phyloP scores from a whole-genome alignment of 2,329 filamentous ascomycete genomes.

The Capronia epimyces region DNA sequence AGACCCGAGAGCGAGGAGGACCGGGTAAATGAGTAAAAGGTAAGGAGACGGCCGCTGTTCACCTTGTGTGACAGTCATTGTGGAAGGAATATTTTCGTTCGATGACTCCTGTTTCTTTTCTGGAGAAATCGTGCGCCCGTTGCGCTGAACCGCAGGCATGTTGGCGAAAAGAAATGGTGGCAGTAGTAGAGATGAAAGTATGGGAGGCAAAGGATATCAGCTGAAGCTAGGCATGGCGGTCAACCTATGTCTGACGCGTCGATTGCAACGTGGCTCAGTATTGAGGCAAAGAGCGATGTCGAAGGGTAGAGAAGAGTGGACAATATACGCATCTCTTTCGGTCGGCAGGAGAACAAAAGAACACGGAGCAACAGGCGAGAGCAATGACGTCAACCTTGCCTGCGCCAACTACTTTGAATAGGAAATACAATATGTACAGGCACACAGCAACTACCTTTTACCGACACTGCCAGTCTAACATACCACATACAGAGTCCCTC shows the following conservation, averaged over 20 bases:
- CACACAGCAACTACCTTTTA: too few relatives aligned
- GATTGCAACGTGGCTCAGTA: slow-evolving; percentile 1
- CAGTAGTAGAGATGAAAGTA: background rate
- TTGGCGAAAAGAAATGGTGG: background rate
- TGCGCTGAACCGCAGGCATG: slow-evolving; percentile 22
- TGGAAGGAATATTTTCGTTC: background rate
- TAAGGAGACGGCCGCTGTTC: slow-evolving; percentile 23
- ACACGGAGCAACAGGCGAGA: background rate
- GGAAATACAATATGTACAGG: too few relatives aligned
- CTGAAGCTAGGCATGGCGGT: background rate
- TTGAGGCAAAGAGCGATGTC: background rate
- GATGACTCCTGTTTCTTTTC: slow-evolving; percentile 5
- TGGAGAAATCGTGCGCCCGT: slow-evolving; percentile 10
- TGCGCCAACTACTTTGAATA: too few relatives aligned
- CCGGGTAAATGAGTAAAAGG: slow-evolving; percentile 64
- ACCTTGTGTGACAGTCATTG: slow-evolving; percentile 4
- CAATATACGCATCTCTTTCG: background rate
- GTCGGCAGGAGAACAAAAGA: background rate
- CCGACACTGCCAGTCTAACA: too few relatives aligned
- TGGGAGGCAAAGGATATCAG: background rate
- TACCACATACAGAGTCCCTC: too few relatives aligned
- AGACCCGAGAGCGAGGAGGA: slow-evolving; percentile 72
- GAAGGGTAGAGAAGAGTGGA: background rate
- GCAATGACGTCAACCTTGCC: too few relatives aligned
- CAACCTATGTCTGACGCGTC: background rate